Evolutionary conservation across 2,329 filamentous ascomycete species (phyloP).

Genomic region (Penicillium polonicum): DNA sequence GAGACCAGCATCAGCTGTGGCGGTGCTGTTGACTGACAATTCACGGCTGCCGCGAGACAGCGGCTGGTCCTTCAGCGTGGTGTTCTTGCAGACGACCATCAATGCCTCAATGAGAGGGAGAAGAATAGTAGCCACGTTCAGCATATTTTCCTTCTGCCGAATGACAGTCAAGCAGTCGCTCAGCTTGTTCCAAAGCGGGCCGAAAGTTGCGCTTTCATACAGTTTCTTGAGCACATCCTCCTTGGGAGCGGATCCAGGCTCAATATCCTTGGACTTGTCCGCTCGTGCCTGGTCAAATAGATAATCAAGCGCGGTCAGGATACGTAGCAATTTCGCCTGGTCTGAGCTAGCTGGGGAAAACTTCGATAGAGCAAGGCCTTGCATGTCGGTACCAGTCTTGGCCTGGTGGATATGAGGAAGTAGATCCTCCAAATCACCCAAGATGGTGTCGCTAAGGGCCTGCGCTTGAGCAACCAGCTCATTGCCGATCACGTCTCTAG

Average conservation of each 20-base stretch:
- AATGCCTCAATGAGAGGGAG: conserved; percentile 91
- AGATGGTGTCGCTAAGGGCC: conserved; percentile 76
- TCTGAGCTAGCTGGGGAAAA: conserved; percentile 96
- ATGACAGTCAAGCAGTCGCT: conserved; percentile 87
- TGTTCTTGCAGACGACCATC: conserved; percentile 99
- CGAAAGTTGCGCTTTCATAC: conserved; percentile 88
- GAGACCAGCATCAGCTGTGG: conserved; percentile 68
- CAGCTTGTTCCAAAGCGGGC: conserved; percentile 85
- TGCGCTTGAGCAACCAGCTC: conserved; percentile 88
- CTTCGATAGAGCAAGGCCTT: conserved; percentile 88
- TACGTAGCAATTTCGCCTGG: conserved; percentile 90
- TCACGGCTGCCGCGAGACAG: conserved; percentile 59
- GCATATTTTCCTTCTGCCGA: conserved; percentile 87
- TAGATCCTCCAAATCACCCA: conserved; percentile 79
- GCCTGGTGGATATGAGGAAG: conserved; percentile 84
- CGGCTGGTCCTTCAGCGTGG: conserved; percentile 69
- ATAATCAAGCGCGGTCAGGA: conserved; percentile 91
- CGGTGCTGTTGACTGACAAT: conserved; percentile 66
- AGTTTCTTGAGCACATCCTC: conserved; percentile 82
- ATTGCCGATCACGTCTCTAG: conserved; percentile 86
- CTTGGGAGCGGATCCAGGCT: conserved; percentile 63
- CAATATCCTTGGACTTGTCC: conserved; percentile 53
- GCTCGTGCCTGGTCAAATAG: conserved; percentile 78
- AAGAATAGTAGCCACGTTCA: conserved; percentile 94
- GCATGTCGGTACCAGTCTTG: conserved; percentile 86